These are phyloP conservation scores for Cadophora malorum DNA, from an alignment of 2,329 filamentous ascomycete genomes.

Conservation along the genomic window DNA sequence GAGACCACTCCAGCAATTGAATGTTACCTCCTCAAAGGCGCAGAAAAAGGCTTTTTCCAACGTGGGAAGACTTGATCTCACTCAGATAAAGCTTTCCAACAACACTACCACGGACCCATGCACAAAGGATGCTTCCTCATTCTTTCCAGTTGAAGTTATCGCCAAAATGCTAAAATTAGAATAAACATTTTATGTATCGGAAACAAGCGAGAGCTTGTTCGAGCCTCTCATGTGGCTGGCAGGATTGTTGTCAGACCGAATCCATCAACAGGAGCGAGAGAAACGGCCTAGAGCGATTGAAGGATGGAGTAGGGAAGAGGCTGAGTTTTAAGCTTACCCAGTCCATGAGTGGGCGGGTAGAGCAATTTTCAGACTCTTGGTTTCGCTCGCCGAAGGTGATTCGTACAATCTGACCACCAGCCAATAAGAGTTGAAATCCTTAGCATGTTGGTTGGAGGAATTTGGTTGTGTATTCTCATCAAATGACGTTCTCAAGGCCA, in stretches of 20 bases:
- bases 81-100: neutral
- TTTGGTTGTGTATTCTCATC: neutral
- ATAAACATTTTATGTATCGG: neutral
- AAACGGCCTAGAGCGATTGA: neutral
- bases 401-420: neutral
- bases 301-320: neutral
- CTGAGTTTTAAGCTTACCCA: neutral
- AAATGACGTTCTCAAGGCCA: neutral
- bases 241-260: neutral
- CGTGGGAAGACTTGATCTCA: neutral
- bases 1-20: neutral
- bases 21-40: neutral
- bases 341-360: neutral
- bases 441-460: neutral
- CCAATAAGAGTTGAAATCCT: neutral
- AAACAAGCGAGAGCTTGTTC: neutral
- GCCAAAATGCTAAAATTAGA: constrained; percentile 4
- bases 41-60: neutral
- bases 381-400: neutral
- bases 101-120: neutral
- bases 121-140: neutral
- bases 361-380: neutral
- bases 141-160: neutral
- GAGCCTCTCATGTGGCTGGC: neutral
- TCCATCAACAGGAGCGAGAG: neutral